Conservation (phyloP, 257 asterid genomes). For the Thymus mandschuricus region DNA sequence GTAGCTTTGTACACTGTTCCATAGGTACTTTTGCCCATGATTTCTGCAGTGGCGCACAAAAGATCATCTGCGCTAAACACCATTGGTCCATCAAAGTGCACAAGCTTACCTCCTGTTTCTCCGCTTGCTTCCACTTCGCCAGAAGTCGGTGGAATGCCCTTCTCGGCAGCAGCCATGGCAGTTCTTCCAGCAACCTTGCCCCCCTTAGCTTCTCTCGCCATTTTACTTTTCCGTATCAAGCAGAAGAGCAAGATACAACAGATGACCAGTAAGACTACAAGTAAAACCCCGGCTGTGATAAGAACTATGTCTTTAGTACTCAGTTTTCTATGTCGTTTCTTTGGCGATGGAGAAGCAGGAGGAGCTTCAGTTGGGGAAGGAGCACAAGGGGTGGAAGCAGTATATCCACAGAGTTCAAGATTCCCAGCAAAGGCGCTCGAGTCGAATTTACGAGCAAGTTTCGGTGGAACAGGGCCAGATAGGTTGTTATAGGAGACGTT, state of each 20-base stretch:
- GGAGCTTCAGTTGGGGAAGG: constrained; percentile 47
- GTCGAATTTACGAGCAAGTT: constrained; percentile 62
- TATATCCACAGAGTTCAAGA: constrained; percentile 75
- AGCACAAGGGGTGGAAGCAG: constrained; percentile 58
- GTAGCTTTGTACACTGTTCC: constrained; percentile 95
- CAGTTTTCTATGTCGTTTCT: constrained; percentile 41
- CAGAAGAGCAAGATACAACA: constrained; percentile 69
- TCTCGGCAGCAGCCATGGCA: constrained; percentile 32
- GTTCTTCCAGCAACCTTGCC: constrained; percentile 38
- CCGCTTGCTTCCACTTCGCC: constrained; percentile 53
- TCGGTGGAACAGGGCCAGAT: constrained; percentile 70
- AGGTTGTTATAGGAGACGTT: constrained; percentile 85
- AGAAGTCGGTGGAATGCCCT: constrained; percentile 50
- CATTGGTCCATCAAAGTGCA: constrained; percentile 86
- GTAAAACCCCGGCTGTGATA: constrained; percentile 74
- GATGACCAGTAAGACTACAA: constrained; percentile 52
- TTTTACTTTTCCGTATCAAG: constrained; percentile 61
- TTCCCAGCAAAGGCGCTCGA: constrained; percentile 77
- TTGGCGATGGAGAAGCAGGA: constrained; percentile 32
- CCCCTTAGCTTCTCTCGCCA: constrained; percentile 41
- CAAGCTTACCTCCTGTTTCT: constrained; percentile 92
- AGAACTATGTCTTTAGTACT: constrained; percentile 75
- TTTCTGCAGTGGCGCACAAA: constrained; percentile 91
- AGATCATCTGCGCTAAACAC: constrained; percentile 89
- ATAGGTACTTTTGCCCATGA: constrained; percentile 94